These are phyloP conservation scores for Epichloe coenophiala DNA, from an alignment of 2,329 filamentous ascomycete species.

Conservation along the genomic window DNA sequence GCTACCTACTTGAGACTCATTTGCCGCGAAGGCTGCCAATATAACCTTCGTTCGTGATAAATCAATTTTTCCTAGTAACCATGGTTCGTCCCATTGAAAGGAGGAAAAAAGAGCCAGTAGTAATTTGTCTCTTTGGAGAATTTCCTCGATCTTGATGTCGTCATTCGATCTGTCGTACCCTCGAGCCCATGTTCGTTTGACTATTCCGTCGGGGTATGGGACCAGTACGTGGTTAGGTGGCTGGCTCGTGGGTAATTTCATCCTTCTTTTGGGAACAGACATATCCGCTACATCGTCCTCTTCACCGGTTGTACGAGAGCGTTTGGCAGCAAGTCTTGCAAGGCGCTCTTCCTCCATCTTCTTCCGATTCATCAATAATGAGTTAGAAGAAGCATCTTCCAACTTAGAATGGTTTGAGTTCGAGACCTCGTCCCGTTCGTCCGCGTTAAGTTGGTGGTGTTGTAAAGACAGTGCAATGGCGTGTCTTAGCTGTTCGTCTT, in stretches of 20 bases:
- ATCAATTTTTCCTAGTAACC: slow-evolving; percentile 62
- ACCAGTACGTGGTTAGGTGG: slow-evolving; percentile 10
- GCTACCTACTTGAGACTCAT: slow-evolving; percentile 35
- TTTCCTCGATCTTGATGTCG: slow-evolving; percentile 80
- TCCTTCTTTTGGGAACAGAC: slow-evolving; percentile 15
- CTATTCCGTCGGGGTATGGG: slow-evolving; percentile 42
- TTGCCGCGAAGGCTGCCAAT: slow-evolving; percentile 42
- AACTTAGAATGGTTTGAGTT: not conserved
- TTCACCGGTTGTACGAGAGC: slow-evolving; percentile 14
- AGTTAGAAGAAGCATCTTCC: slow-evolving; percentile 14
- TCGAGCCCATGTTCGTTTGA: slow-evolving; percentile 71
- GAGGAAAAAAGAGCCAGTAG: slow-evolving; percentile 71
- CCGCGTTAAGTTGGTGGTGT: slow-evolving; percentile 12
- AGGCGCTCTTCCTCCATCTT: slow-evolving; percentile 79
- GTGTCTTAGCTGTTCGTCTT: slow-evolving; percentile 45
- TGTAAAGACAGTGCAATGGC: slow-evolving; percentile 47
- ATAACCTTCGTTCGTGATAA: slow-evolving; percentile 45
- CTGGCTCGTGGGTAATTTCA: slow-evolving; percentile 6
- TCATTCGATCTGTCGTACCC: slow-evolving; percentile 47
- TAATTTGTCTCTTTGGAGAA: slow-evolving; percentile 60
- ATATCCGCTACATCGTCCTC: slow-evolving; percentile 16
- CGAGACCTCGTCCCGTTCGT: not conserved
- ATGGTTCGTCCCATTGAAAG: slow-evolving; percentile 74
- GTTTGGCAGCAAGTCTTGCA: slow-evolving; percentile 49
- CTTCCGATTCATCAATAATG: slow-evolving; percentile 55